Base-by-base conservation (phyloP, 1,284 basidiomycete genomes). In the Polyporus tsugae region DNA sequence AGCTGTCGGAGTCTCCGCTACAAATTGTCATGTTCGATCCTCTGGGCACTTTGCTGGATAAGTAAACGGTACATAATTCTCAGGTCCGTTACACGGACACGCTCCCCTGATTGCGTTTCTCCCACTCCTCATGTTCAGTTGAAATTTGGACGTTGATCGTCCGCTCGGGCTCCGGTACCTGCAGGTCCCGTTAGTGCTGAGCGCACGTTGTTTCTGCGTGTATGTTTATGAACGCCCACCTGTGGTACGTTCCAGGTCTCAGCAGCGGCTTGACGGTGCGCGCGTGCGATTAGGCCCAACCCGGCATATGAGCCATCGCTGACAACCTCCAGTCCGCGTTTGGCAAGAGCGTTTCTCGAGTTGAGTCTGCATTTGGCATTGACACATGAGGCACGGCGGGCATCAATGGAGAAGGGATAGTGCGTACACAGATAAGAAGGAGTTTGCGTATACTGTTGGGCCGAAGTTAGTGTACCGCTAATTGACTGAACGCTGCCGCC, bases 191-290 rank as follows among this genome's bases (percentile, higher is more conserved):
- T 29, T 29, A 29, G 29, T 29, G 29, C 29, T 29, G 19, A 19
- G 17, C 4, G 17, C 4, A n/a, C 7, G 17, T 7, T 44, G 42
- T 17, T 44, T 44, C 19, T 44, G 42, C 17, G 42, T 44, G 1
- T 15, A 33, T 49, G n/a, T 44, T 1, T 15, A 33, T 49, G n/a
- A 91, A 93, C 22, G 25, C 46, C 7, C 25, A 49, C 46, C 46
- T 49, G 46, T 7, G 46, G 46, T 13, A 49, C 46, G 25, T 49
- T 49, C 46, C 46, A 49, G 22, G 46, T 49, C 46, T 49, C 46
- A 7, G 46, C 46, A 10, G 25, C 25, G 7, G 46, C 46, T 25
- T 49, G 46, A 13, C 25, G 46, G 9, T 49, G 6, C 5, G 46
- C 46, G 22, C 22, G 6, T 4, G 46, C 22, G 10, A 49, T 49